phyloP scores from a whole-genome alignment of 192 early-diverging fungal genomes.

The Mortierella antarctica region DNA sequence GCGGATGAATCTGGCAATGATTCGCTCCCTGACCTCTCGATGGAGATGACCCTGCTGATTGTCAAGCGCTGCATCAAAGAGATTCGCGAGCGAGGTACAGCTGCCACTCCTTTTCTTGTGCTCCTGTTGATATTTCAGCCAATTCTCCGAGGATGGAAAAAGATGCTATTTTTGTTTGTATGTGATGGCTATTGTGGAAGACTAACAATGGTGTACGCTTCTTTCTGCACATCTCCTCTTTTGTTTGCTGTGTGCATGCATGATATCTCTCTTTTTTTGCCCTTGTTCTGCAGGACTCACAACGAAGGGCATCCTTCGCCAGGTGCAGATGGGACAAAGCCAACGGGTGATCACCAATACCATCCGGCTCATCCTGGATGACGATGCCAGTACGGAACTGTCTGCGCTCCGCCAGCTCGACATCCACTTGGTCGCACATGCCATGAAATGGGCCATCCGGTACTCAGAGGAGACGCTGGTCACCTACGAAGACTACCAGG shows the following conservation, averaged over 20 bases:
- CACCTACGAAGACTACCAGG: constrained; percentile 43
- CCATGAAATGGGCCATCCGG: constrained; percentile 53
- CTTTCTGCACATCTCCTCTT: not conserved
- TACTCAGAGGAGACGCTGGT: constrained; percentile 47
- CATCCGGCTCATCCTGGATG: constrained; percentile 43
- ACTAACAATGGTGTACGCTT: no score
- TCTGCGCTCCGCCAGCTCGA: constrained; percentile 39
- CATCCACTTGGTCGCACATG: constrained; percentile 50
- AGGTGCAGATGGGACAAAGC: constrained; percentile 35
- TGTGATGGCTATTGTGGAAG: no score
- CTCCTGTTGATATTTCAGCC: not conserved
- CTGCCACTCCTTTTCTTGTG: not conserved
- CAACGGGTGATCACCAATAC: constrained; percentile 28
- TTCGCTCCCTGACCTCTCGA: constrained; percentile 19
- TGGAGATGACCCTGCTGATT: constrained; percentile 46
- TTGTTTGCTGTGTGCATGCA: not conserved
- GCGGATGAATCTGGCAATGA: constrained; percentile 21
- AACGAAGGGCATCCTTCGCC: constrained; percentile 47
- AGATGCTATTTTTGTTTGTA: not conserved
- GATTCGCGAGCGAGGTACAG: constrained; percentile 49
- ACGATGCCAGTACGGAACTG: constrained; percentile 44
- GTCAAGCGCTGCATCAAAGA: constrained; percentile 50
- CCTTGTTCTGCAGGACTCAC: constrained; percentile 33
- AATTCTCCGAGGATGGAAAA: not conserved
- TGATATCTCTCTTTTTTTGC: constrained; percentile 1